Evolutionary conservation across 2,329 filamentous ascomycete genomes (phyloP), one percentile per base, ranked within the genome.

Genomic region (Fusarium sp.): DNA sequence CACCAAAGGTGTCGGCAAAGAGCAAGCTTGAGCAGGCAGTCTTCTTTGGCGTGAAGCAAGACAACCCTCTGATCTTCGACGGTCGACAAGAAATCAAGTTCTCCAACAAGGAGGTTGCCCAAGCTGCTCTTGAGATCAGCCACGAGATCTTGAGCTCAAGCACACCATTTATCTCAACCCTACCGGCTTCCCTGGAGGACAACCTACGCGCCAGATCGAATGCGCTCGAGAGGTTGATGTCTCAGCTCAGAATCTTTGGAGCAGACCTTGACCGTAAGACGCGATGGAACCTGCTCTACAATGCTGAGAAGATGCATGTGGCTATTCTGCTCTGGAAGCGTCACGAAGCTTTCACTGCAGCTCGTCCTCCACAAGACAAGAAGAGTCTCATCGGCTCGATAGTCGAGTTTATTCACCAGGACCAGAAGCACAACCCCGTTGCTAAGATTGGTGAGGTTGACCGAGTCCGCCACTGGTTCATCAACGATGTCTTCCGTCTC

Each of bases 21-120:
- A 94, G 91, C 83, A 98, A 97, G 83, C 88, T 99, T 45, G 95
- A 98, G 80, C 95, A 99, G 84, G 95, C 95, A 3, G 93, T 98
- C 1, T 98, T 98, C 83, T 98, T 95, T 80, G 95, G 95, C 2
- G 91, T 91, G 57, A 91, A 94, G 80, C 89, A 92, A 71, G 91
- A 94, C 78, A 98, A 95, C 77, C 93, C 96, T n/a, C 84, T 99
- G n/a, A 91, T 95, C 71, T 95, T 99, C 77, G 90, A 92, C 50
- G 89, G 91, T 50, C 90, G 90, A 72, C 87, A 90, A 42, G 91
- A 91, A 64, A 85, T 92, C 56, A 87, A 88, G 5, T 97, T 97
- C 74, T 86, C 90, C 0, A 83, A 88, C 20, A 86, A 90, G 27
- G 94, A 98, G 77, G 88, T 97, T 29, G 92, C 94, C 69, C 84